phyloP scores from a whole-genome alignment of 768 basidiomycete genomes.

The Suillus fuscotomentosus region DNA sequence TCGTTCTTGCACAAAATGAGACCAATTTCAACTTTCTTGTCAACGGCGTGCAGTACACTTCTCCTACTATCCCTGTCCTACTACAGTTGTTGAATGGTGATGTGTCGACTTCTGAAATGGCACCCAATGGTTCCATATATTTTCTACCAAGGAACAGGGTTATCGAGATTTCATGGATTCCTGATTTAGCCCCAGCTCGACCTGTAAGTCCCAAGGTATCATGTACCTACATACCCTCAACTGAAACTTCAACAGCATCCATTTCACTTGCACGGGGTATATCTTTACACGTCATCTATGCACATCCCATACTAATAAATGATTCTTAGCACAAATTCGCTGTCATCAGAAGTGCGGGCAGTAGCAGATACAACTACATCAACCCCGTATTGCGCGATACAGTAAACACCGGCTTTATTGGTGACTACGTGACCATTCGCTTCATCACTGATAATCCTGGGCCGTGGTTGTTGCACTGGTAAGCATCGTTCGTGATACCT shows the following conservation, averaged over 20 bases:
- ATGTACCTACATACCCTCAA: not conserved
- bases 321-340: not conserved
- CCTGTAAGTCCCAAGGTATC: slow-evolving; percentile 4
- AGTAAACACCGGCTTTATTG: not conserved
- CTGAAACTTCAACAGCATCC: slow-evolving; percentile 17
- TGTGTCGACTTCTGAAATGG: slow-evolving; percentile 32
- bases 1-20: slow-evolving; percentile 26
- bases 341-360: not conserved
- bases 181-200: slow-evolving; percentile 3
- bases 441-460: slow-evolving; percentile 1
- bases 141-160: slow-evolving; percentile 42
- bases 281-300: not conserved
- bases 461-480: not conserved
- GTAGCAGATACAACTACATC: not conserved
- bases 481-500: not conserved
- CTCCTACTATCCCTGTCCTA: slow-evolving; percentile 42
- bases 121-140: slow-evolving; percentile 43
- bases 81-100: slow-evolving; percentile 46
- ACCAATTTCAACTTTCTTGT: slow-evolving; percentile 22
- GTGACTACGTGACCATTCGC: not conserved
- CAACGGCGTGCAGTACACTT: slow-evolving; percentile 34
- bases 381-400: not conserved
- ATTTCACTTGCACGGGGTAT: slow-evolving; percentile 20
- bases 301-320: not conserved
- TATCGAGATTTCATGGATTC: slow-evolving; percentile 36